Evolutionary conservation across 805 yeast species (phyloP), one percentile per base, ranked within the genome.

Genomic region (Wickerhamomyces tratensis): DNA sequence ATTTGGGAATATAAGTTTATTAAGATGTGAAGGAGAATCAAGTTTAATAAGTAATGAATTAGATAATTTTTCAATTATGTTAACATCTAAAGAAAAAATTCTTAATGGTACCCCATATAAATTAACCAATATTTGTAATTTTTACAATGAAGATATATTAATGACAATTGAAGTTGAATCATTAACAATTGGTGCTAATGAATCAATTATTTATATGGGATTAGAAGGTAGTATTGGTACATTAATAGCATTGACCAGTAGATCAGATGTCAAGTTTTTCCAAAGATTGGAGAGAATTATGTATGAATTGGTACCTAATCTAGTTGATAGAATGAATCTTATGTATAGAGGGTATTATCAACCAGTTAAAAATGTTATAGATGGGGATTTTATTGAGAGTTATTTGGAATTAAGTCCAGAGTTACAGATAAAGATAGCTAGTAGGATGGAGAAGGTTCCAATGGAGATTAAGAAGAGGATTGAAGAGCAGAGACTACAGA

Each of bases 331-430:
- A 43, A 83, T 82, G 47, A 85, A 80, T 44, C 45, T 75, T 47
- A 73, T 72, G 43, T 89, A 71, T 57, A 64, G 97, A 43, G 72
- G 97, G 41, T 83, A 82, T 54, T 87, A 86, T 57, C 78, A 76
- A n/a, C 96, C 97, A 0, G 74, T 72, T 3, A 81, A 79, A 48
- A 72, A 77, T 40, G 79, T 84, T 3, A 71, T 93, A 36, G 97
- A 93, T 62, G 98, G 98, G 9, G 98, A 93, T 56, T 65, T 86
- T 13, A 67, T 91, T 39, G 96, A 87, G 52, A 57, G 61, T 36
- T 65, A 43, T 53, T 50, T 48, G 13, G 26, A 13, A 7, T 39
- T 52, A 14, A 37, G 45, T 14, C 34, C 31, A 5, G 45, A 48
- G 4, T 9, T 37, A 1, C 43, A 52, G 27, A 70, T 7, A 52